These are phyloP conservation scores for Racocetra persica DNA, from an alignment of 371 early-diverging fungal genomes.

Conservation along the genomic window DNA sequence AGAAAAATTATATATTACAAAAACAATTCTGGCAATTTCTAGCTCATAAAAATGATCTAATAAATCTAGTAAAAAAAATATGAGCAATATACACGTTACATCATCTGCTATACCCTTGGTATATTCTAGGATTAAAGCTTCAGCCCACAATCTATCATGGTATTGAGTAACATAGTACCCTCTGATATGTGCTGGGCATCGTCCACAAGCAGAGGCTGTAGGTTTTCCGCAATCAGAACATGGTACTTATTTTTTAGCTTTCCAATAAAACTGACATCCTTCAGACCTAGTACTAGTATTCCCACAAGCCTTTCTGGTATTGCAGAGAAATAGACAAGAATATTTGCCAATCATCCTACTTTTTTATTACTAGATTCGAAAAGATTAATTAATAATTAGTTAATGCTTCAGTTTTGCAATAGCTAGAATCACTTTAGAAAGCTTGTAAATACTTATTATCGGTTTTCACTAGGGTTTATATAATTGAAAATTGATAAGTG, in stretches of 20 bases:
- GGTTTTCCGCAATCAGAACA: constrained; percentile 25
- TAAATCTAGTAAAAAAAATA: too few species aligned
- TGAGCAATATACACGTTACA: too few species aligned
- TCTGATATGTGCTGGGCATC: constrained; percentile 22
- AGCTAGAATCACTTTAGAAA: neutral
- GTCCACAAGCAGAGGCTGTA: neutral
- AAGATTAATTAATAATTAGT: constrained; percentile 17
- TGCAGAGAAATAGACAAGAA: neutral
- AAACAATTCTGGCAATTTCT: too few species aligned
- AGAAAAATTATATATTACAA: too few species aligned
- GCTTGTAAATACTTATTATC: constrained; percentile 6
- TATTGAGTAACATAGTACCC: constrained; percentile 14
- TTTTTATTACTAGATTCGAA: constrained; percentile 14
- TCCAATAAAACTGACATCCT: constrained; percentile 13
- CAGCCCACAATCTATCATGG: neutral
- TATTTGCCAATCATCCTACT: constrained; percentile 16
- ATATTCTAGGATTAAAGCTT: too few species aligned
- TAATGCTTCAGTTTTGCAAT: constrained; percentile 22
- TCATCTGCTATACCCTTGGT: too few species aligned
- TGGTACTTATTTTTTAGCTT: constrained; percentile 2
- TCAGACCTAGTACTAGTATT: neutral
- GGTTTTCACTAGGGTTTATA: neutral
- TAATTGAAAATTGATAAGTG: neutral
- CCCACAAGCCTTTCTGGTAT: neutral
- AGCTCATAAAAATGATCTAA: too few species aligned